phyloP scores from a whole-genome alignment of 345 rosid species.

The Rhodomyrtus tomentosa region DNA sequence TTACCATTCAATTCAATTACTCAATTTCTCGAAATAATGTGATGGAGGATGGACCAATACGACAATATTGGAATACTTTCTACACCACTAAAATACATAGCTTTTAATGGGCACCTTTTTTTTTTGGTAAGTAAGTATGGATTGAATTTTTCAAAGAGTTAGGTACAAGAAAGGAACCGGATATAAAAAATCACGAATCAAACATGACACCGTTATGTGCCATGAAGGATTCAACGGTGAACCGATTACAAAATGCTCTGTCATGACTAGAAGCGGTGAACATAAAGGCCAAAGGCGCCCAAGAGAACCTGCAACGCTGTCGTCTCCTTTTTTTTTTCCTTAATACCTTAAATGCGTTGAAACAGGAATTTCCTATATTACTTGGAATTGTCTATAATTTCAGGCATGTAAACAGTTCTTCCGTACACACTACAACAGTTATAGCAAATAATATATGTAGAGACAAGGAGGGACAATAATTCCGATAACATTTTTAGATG shows the following conservation, averaged over 20 bases:
- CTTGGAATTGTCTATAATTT: neutral
- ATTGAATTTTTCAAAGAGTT: no score
- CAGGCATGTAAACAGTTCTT: neutral
- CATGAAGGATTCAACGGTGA: no score
- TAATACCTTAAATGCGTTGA: neutral
- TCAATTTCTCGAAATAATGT: rapidly evolving
- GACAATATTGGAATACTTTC: no score
- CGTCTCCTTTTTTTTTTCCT: neutral
- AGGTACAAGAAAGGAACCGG: no score
- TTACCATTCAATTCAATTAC: neutral
- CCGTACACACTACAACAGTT: rapidly evolving
- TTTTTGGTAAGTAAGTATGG: no score
- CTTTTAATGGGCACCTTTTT: no score
- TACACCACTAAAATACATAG: neutral
- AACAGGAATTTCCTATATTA: neutral
- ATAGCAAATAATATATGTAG: rapidly evolving
- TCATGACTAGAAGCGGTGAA: no score
- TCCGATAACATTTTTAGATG: rapidly evolving
- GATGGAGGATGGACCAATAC: neutral
- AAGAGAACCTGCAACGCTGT: no score
- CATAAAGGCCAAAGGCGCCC: no score
- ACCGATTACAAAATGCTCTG: no score
- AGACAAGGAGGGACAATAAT: rapidly evolving
- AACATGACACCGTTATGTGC: no score
- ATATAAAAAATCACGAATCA: no score